Conservation (phyloP, 257 asterid genomes). For the Rubia yunnanensis region DNA sequence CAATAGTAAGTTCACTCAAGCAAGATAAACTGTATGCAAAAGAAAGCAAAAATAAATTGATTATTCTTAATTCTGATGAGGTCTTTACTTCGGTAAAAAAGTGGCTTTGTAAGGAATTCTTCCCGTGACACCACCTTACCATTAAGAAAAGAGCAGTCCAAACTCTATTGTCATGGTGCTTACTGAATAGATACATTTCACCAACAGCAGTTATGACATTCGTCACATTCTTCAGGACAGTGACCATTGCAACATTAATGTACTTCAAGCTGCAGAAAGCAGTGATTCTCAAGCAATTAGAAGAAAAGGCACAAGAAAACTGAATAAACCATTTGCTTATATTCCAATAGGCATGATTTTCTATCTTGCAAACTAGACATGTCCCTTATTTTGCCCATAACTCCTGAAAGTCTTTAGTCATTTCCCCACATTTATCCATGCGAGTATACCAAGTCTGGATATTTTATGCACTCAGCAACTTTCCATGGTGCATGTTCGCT, state of each 20-base stretch:
- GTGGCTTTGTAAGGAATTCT: background rate
- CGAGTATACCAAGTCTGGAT: background rate
- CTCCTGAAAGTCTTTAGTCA: background rate
- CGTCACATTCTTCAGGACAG: conserved; percentile 96
- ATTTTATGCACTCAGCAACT: background rate
- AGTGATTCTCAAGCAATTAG: background rate
- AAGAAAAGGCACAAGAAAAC: background rate
- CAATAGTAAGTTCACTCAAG: background rate
- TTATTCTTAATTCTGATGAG: background rate
- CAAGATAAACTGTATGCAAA: background rate
- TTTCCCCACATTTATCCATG: background rate
- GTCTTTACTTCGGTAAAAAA: background rate
- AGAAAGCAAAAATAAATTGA: background rate
- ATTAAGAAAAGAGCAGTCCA: conserved; percentile 96
- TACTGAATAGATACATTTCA: conserved; percentile 86
- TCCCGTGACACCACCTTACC: conserved; percentile 37
- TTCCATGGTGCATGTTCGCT: background rate
- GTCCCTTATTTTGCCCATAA: background rate
- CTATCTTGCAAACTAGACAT: background rate
- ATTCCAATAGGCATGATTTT: background rate
- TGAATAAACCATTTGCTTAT: background rate
- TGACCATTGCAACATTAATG: conserved; percentile 96
- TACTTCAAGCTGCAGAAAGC: conserved; percentile 62
- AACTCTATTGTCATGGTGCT: conserved; percentile 84
- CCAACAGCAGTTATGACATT: conserved; percentile 97